Percentiles rank a stretch among this genome's conserved stretches.
These are phyloP conservation scores for Candida dubliniensis DNA, from an alignment of 1,139 yeast species.

Conservation along the genomic window DNA sequence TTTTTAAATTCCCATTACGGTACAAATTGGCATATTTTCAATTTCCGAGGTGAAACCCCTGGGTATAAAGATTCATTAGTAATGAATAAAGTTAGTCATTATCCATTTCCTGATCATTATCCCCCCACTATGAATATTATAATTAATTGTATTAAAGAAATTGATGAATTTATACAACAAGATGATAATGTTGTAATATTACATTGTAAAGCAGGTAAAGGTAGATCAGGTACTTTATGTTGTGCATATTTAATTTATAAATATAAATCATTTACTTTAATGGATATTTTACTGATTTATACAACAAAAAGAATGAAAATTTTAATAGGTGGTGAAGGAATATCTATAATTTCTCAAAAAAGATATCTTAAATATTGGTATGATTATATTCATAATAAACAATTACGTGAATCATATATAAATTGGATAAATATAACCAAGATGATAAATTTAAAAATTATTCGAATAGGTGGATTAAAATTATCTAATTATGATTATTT, in stretches of 20 bases:
- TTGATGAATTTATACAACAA: constrained; percentile 41
- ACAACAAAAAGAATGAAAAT: constrained; percentile 57
- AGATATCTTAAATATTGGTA: constrained; percentile 66
- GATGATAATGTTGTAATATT: constrained; percentile 58
- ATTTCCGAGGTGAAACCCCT: constrained; percentile 61
- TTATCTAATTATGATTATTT: neutral
- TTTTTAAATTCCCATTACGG: constrained; percentile 52
- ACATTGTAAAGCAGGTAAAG: constrained; percentile 93
- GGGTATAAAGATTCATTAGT: constrained; percentile 50
- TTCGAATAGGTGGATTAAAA: constrained; percentile 1
- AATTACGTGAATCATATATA: constrained; percentile 2
- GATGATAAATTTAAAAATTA: neutral
- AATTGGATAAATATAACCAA: neutral
- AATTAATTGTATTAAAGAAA: constrained; percentile 41
- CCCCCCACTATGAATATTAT: constrained; percentile 66
- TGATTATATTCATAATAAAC: constrained; percentile 21
- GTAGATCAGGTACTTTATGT: constrained; percentile 78
- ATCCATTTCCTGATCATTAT: constrained; percentile 74
- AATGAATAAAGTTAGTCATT: constrained; percentile 29
- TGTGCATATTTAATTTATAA: constrained; percentile 65
- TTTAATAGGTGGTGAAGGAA: constrained; percentile 59
- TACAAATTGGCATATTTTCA: constrained; percentile 69
- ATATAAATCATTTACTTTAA: constrained; percentile 23
- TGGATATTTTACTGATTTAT: constrained; percentile 52
- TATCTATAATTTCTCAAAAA: constrained; percentile 69